Base-by-base conservation (phyloP, 2,329 filamentous ascomycete genomes). In the Arthroderma sp. region DNA sequence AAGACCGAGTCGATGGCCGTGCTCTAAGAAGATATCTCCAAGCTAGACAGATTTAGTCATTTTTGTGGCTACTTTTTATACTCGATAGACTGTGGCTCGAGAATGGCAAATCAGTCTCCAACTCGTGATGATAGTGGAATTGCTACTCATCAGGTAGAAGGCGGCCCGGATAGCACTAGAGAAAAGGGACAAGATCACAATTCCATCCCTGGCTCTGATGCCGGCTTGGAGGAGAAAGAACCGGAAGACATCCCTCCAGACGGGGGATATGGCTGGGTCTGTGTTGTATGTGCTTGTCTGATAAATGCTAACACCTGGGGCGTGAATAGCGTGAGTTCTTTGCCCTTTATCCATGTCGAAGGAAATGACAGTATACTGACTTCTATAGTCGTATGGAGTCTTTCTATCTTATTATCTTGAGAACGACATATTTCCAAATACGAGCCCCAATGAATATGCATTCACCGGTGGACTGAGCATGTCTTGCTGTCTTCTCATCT, bases 271-370 rank as follows among this genome's bases (percentile, higher is more conserved):
- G 81, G 81, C 59, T 84, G 81, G 81, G 76, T 82, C 21, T 81
- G 82, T 56, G 77, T 81, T n/a, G 64, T 73, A 2, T 76, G 74
- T 39, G 73, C 78, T 60, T 76, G 78, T 54, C 68, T 81, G 60
- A 78, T 86, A 58, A 87, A 86, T 66, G 81, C 78, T 6, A 85
- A 88, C 66, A 88, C 85, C 0, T 89, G 86, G 86, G 86, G 86
- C 6, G 73, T 89, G 60, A 89, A 88, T 67, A 82, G 79, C 57
- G 79, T 81, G 62, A 58, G 77, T 64, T 31, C 63, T n/a, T 39
- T 43, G 7, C 38, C 37, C 0, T 38, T 35, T 17, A 54, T n/a
- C 9, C 28, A 37, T 13, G 4, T 21, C 19, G 7, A 21, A 28
- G 9, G 15, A 9, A 9, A 5, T 2, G 15, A 17, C 3, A 43